phyloP scores from a whole-genome alignment of 2,329 filamentous ascomycete species.

The Talaromyces sp. region DNA sequence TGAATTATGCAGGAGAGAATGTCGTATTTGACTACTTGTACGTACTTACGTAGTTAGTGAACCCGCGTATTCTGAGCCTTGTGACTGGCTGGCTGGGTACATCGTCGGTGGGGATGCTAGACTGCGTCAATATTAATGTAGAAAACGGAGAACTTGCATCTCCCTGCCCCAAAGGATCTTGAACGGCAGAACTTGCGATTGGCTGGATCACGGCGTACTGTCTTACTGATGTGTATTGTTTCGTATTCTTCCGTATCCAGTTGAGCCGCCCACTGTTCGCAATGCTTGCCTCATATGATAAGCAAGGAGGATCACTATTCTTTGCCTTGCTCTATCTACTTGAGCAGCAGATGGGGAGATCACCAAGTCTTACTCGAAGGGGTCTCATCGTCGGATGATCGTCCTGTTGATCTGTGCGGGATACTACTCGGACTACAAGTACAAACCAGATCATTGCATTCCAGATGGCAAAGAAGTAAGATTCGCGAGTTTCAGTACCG shows the following conservation, averaged over 20 bases:
- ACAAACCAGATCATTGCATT: background rate
- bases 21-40: background rate
- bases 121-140: background rate
- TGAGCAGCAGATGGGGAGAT: too few species aligned
- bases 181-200: slow-evolving; percentile 3
- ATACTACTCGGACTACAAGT: background rate
- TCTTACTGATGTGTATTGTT: background rate
- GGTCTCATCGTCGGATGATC: too few species aligned
- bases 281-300: background rate
- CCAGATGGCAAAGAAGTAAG: background rate
- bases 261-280: background rate
- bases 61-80: background rate
- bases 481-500: slow-evolving; percentile 2
- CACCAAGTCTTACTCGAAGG: too few species aligned
- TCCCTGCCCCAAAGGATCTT: background rate
- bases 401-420: background rate
- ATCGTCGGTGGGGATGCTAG: background rate
- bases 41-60: too few species aligned
- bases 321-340: background rate
- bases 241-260: background rate
- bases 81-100: background rate
- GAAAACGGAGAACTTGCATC: background rate
- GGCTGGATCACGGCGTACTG: background rate
- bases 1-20: background rate
- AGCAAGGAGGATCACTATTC: background rate